Evolutionary conservation across 2,329 filamentous ascomycete genomes (phyloP), one percentile per base, ranked within the genome.

Genomic region (Neocatenulostroma microsporum): DNA sequence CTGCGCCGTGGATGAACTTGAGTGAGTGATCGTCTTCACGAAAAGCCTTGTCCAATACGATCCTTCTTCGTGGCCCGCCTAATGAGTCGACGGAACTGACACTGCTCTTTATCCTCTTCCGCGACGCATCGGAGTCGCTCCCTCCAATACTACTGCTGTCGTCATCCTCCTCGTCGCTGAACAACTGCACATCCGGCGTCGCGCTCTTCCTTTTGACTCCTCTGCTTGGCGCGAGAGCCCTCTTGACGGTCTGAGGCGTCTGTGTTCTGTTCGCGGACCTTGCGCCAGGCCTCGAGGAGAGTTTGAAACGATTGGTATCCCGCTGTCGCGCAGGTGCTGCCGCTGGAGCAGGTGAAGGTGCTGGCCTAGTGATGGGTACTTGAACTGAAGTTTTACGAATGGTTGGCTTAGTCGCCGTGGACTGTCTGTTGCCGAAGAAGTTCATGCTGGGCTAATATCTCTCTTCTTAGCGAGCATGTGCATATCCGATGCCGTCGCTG

Each of bases 1-100:
- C 52, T 21, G 60, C 51, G 20, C 65, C 63, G 40, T 68, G 63
- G 31, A 66, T 56, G 18, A 58, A 64, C 2, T 48, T 32, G 26
- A 58, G 48, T 3, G 34, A 24, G n/a, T 57, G 49, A 24, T 50
- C 47, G 17, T 54, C 46, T 37, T 45, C 27, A 36, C 35, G 19
- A 30, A 54, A 55, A 4, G 51, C 49, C 14, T 40, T 39, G 19
- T 46, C 43, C 4, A 23, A 42, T 7, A 51, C 34, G 21, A 56
- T 19, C 11, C 36, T 39, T 32, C 52, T 39, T 20, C 46, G 42
- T 10, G 50, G 47, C 10, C 50, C 48, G 30, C 35, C 40, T 3
- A 21, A n/a, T 31, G 46, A 49, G 21, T 57, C 55, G 14, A 54
- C 44, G 6, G 56, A 59, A 36, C 52, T 54, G 29, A 55, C 52